Evolutionary conservation across 768 basidiomycete species (phyloP), one percentile per base, ranked within the genome.

Genomic region (Filobasidium floriforme): DNA sequence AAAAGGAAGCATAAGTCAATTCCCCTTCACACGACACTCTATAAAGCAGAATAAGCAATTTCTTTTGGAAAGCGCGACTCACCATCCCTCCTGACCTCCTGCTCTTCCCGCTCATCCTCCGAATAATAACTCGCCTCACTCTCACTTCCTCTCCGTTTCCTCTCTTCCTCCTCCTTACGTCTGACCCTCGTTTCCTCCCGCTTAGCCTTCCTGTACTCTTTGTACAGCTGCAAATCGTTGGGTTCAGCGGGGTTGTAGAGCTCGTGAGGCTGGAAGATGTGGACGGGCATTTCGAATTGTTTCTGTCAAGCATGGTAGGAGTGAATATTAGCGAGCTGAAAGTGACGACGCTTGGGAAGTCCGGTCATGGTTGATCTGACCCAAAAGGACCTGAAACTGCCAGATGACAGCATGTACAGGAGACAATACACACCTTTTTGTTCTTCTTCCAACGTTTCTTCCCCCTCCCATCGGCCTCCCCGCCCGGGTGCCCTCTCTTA

Each of bases 231-330:
- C 12, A 78, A 65, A 52, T 78, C 77, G 60, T 78, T 78, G 0
- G 77, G 77, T 67, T 74, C 63, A 60, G 74, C 73, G 11, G 77
- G 77, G 52, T 78, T 75, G 55, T 78, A 78, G 60, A 71, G 69
- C 57, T 78, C 77, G n/a, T 75, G 73, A 3, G 77, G 77, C 40
- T 73, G 69, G 59, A 78, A 78, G 10, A 66, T 68, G 55, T 68
- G 67, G 32, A 61, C 41, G 9, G 74, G 72, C 12, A 73, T 68
- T 44, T 70, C 61, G 29, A 69, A 71, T 41, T 65, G 67, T 62
- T 70, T 65, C 14, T 59, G 49, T 28, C 52, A 60, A 61, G 67
- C 59, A 61, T 66, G 71, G 70, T 73, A 59, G 32, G 11, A 24
- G 55, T 15, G 37, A 54, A 19, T n/a, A n/a, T n/a, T n/a, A n/a